A percentile compares a stretch with the other conserved stretches of the same genome.
Evolutionary conservation across 1,139 yeast genomes (phyloP).

Genomic region (Taphrina wiesneri): DNA sequence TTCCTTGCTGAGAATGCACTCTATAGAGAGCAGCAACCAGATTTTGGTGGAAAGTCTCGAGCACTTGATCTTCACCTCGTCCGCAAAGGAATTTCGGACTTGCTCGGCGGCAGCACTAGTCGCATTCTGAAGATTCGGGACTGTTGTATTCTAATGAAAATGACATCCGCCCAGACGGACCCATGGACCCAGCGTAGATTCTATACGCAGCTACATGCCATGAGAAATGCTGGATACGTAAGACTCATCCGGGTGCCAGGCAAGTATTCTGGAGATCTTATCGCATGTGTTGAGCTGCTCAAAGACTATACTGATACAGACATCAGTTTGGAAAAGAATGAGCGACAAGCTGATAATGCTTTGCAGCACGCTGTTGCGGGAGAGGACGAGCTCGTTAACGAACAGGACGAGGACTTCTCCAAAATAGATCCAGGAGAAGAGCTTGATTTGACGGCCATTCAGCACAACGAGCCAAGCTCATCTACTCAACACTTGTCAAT

Average conservation of each 20-base stretch:
- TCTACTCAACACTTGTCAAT: neutral
- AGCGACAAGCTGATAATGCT: neutral
- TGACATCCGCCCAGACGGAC: neutral
- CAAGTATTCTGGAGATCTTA: neutral
- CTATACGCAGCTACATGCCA: neutral
- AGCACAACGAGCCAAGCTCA: no score
- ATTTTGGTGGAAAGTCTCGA: neutral
- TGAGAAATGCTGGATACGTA: slow-evolving; percentile 11
- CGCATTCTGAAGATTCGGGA: slow-evolving; percentile 1
- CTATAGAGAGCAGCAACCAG: slow-evolving; percentile 2
- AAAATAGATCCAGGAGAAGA: slow-evolving; percentile 8
- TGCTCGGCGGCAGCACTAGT: slow-evolving; percentile 7
- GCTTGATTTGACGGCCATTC: neutral
- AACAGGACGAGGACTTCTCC: neutral
- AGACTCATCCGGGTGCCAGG: slow-evolving; percentile 7
- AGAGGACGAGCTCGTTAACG: neutral
- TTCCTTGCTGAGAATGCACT: slow-evolving; percentile 13
- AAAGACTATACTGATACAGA: slow-evolving; percentile 6
- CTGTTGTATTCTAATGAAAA: neutral
- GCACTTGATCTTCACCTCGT: slow-evolving; percentile 9
- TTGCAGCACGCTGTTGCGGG: neutral
- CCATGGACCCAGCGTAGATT: slow-evolving; percentile 13
- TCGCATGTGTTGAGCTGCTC: slow-evolving; percentile 20
- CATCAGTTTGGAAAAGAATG: neutral
- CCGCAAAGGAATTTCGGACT: slow-evolving; percentile 1